phyloP scores from a whole-genome alignment of 2,329 filamentous ascomycete genomes.

The Aureobasidium subglaciale region DNA sequence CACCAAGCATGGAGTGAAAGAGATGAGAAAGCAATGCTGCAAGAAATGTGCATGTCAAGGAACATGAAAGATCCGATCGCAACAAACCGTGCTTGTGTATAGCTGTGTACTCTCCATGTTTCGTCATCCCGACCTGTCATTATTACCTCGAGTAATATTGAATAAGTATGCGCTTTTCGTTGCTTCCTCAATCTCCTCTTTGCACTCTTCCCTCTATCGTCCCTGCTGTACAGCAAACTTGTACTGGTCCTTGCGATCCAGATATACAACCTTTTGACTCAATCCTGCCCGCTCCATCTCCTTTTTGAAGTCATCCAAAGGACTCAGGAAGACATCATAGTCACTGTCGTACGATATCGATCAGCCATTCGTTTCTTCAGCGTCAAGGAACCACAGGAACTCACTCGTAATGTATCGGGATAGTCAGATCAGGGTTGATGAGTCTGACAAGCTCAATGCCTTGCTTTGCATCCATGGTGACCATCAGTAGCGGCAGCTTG shows the following conservation, averaged over 20 bases:
- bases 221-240: slow-evolving; percentile 41
- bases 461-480: slow-evolving; percentile 61
- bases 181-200: no score
- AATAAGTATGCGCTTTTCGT: no score
- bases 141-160: no score
- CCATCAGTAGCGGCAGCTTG: slow-evolving; percentile 54
- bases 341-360: slow-evolving; percentile 32
- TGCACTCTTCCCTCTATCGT: not conserved
- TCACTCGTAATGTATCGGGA: slow-evolving; percentile 56
- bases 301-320: slow-evolving; percentile 54
- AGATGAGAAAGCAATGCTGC: no score
- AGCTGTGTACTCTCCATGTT: no score
- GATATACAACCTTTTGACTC: slow-evolving; percentile 49
- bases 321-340: slow-evolving; percentile 55
- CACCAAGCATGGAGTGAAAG: no score
- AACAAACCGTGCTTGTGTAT: no score
- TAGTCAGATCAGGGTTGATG: slow-evolving; percentile 54
- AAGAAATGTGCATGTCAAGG: no score
- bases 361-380: not conserved
- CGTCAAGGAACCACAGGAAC: slow-evolving; percentile 14
- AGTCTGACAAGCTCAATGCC: slow-evolving; percentile 54
- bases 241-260: slow-evolving; percentile 53
- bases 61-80: no score
- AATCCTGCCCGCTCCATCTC: slow-evolving; percentile 48
- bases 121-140: no score